Evolutionary conservation across 179 eudicot genomes (phyloP).

Genomic region (Carnegiea gigantea): DNA sequence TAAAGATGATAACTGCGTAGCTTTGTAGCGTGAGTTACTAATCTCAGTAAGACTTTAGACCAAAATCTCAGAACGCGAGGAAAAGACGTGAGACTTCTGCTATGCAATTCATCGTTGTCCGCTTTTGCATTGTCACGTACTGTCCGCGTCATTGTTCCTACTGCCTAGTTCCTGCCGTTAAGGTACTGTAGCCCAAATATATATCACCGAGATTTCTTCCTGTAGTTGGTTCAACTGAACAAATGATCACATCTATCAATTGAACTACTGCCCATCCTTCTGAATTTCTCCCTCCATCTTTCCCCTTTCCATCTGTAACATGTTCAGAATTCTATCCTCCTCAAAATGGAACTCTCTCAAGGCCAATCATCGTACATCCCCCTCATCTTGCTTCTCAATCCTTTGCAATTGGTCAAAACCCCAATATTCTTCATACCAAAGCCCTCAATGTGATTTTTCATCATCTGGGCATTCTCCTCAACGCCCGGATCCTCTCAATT

Average conservation of each 20-base stretch:
- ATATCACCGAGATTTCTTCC: neutral
- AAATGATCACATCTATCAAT: neutral
- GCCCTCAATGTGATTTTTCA: slow-evolving; percentile 11
- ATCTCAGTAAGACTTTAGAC: too few relatives aligned
- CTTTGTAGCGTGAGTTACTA: too few relatives aligned
- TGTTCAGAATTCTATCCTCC: slow-evolving; percentile 27
- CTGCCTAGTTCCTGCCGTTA: too few relatives aligned
- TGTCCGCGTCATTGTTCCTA: too few relatives aligned
- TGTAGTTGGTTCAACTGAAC: too few relatives aligned
- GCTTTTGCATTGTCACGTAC: too few relatives aligned
- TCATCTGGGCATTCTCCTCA: slow-evolving; percentile 30
- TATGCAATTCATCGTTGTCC: too few relatives aligned
- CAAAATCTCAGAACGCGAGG: too few relatives aligned
- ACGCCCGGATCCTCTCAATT: neutral
- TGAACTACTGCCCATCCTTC: neutral
- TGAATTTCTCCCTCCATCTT: neutral
- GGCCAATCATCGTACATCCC: slow-evolving; percentile 1
- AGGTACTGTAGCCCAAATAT: neutral
- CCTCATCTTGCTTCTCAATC: slow-evolving; percentile 5
- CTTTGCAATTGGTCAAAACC: neutral
- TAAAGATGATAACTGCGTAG: too few relatives aligned
- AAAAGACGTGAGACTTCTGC: too few relatives aligned
- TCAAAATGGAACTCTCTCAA: slow-evolving; percentile 22
- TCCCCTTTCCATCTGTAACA: neutral
- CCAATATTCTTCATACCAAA: neutral